Evolutionary conservation across 768 basidiomycete species (phyloP), one percentile per base, ranked within the genome.

Genomic region (Boletales sp.): DNA sequence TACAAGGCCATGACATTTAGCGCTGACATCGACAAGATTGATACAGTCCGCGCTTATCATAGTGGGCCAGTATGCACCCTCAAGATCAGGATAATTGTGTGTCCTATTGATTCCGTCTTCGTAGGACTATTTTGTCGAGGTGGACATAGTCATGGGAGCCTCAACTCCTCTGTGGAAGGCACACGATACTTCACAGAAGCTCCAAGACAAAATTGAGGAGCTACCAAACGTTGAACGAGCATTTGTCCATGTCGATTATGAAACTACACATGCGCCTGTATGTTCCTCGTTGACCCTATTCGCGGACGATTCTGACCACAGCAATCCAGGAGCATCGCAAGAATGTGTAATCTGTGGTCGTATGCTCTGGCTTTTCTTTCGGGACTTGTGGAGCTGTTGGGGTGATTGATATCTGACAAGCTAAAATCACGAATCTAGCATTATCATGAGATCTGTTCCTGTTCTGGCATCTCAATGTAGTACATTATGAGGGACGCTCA

Each of bases 241-340:
- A 34, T 97, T 94, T 66, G 92, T 97, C 21, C 94, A 97, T 63
- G 90, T 95, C 51, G 94, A 97, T 69, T 87, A 95, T 61, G 94
- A 95, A 70, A 86, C 87, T 6, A 86, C 84, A n/a, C 93, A 94
- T 69, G 61, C 73, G 14, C 83, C 83, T 11, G 83, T 84, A 48
- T 40, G 76, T 60, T 29, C 48, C 2, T 40, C 21, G 32, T 10
- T 18, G 29, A 18, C 31, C 54, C 19, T 10, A 24, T 41, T 31
- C n/a, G 13, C 24, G 40, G 27, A 24, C 18, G 7, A 19, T 45
- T 46, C 38, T 44, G 35, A 9, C 17, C 43, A 39, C 51, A 37
- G 35, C 29, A 27, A 19, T 43, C 12, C 53, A 78, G 75, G 75
- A 77, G 54, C 76, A 78, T 43, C 72, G 76, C 47, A 78, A 78